These are phyloP conservation scores for Colletotrichum phormii DNA, from an alignment of 2,329 filamentous ascomycete genomes.

Conservation along the genomic window DNA sequence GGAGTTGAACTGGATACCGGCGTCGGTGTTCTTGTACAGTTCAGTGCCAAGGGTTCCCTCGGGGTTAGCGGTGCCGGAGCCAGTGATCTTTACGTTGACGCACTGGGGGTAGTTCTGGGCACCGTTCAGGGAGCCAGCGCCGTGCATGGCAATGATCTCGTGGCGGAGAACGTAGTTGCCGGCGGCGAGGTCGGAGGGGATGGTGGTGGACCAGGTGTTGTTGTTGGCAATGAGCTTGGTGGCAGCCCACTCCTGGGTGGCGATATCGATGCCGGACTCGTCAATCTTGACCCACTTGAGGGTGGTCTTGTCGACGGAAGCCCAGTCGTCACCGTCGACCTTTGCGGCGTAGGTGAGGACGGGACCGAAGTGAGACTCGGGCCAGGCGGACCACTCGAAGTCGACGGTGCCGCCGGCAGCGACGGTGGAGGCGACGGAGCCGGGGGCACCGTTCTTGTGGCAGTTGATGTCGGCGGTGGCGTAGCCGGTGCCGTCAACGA, in stretches of 20 bases:
- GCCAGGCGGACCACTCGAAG: constrained; percentile 56
- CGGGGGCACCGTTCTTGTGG: constrained; percentile 54
- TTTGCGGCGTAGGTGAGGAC: constrained; percentile 73
- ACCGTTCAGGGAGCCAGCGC: constrained; percentile 53
- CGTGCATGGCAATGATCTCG: constrained; percentile 65
- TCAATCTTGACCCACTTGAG: constrained; percentile 75
- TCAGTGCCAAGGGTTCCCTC: constrained; percentile 45
- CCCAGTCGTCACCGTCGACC: constrained; percentile 65
- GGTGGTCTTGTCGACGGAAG: constrained; percentile 61
- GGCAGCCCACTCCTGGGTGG: constrained; percentile 48
- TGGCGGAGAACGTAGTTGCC: constrained; percentile 62
- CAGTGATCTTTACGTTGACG: constrained; percentile 59
- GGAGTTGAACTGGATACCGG: constrained; percentile 48
- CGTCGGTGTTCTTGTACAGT: constrained; percentile 44
- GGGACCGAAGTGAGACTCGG: constrained; percentile 59
- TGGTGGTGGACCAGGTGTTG: constrained; percentile 47
- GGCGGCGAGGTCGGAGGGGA: constrained; percentile 46
- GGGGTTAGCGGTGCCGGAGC: constrained; percentile 49
- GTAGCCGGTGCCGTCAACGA: constrained; percentile 57
- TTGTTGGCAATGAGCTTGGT: constrained; percentile 55
- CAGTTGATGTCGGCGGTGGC: constrained; percentile 57
- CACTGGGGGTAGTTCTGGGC: constrained; percentile 66
- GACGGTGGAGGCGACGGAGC: constrained; percentile 50
- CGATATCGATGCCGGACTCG: constrained; percentile 62
- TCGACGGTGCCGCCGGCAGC: constrained; percentile 53